Evolutionary conservation across 1,284 basidiomycete species (phyloP), one percentile per base, ranked within the genome.

Genomic region (Rhodotorula sp.): DNA sequence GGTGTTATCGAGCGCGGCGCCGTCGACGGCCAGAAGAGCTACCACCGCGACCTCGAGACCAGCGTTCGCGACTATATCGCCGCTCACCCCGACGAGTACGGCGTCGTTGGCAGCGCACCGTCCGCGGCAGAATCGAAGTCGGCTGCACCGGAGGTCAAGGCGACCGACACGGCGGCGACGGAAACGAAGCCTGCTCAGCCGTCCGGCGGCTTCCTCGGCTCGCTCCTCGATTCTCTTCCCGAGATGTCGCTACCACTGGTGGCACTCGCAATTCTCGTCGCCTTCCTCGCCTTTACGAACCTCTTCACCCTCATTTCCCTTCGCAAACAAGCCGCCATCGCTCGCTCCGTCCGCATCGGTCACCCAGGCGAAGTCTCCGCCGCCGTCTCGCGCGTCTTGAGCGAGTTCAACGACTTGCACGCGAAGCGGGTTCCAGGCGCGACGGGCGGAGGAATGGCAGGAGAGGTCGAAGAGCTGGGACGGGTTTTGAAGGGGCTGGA

Each of bases 1-100:
- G 62, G 65, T 5, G 64, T 67, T 7, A 70, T 70, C 54, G 68
- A 70, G 56, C 64, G 68, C 44, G 68, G 68, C 24, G n/a, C 64
- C 13, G 64, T 97, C 63, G 94, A 97, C 31, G 95, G 96, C 4
- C 95, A 98, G 79, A 94, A 89, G 80, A 83, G 84, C 61, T 96
- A 94, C 79, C 92, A 96, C 79, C 79, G 81, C 24, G 93, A 93
- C 55, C 85, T 98, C 11, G 91, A 94, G 72, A 85, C 83, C 69
- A 88, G 87, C 13, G 93, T 97, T 86, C 86, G 91, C 47, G 82
- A 82, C 59, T 94, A 97, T 81, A 93, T 98, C 77, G 86, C 88
- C 67, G 88, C 89, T 64, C 91, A 98, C 80, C 86, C 88, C 69
- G 85, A 86, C 0, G 89, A 89, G 68, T 92, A 91, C n/a, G 83